Evolutionary conservation across 1,284 basidiomycete species (phyloP).

Genomic region (Trametes sp.): DNA sequence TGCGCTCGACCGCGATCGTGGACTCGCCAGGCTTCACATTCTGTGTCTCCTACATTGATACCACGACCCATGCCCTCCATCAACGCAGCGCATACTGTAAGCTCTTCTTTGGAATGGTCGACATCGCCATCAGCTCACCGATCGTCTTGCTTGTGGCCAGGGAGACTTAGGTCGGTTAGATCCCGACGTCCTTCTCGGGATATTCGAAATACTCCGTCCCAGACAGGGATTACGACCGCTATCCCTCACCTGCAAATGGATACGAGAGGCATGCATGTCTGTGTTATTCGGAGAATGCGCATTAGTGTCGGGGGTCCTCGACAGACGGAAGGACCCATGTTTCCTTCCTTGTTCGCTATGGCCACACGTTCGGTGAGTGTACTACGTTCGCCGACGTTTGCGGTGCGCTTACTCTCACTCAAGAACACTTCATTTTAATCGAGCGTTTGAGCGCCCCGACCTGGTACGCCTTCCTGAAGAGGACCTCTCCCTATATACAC

Average conservation of each 20-base stretch:
- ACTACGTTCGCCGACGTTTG: not conserved
- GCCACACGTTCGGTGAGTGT: conserved; percentile 5
- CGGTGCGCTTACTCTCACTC: not conserved
- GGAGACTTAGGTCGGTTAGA: too few species aligned
- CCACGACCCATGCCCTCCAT: too few species aligned
- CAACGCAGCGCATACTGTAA: too few species aligned
- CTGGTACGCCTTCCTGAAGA: not conserved
- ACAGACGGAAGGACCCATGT: not conserved
- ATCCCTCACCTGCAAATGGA: not conserved
- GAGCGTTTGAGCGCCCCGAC: not conserved
- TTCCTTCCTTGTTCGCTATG: conserved; percentile 6
- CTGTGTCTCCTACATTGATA: too few species aligned
- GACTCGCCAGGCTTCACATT: too few species aligned
- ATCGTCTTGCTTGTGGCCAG: too few species aligned
- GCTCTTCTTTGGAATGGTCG: too few species aligned
- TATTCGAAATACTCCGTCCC: too few species aligned
- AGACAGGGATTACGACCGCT: not conserved
- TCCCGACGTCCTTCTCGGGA: too few species aligned
- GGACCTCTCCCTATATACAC: too few species aligned
- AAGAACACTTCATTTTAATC: not conserved
- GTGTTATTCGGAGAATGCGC: not conserved
- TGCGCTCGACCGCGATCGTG: too few species aligned
- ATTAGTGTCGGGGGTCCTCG: not conserved
- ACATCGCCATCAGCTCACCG: too few species aligned
- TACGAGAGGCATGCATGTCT: not conserved